These are phyloP conservation scores for Elaeis guineensis DNA, from an alignment of 176 grass and related monocot genomes.

Conservation along the genomic window DNA sequence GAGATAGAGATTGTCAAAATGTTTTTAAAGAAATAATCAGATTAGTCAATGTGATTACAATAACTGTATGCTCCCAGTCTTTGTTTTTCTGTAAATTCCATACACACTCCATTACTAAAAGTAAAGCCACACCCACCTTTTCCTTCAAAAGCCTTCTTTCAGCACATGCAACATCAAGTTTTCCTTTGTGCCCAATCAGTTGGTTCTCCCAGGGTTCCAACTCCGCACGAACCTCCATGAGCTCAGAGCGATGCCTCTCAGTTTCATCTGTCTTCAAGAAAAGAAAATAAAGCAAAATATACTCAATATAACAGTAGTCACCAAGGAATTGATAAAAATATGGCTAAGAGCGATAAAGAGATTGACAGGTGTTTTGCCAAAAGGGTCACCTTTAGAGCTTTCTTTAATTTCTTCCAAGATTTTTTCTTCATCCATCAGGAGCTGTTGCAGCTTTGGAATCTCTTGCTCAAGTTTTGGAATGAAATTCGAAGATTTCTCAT, in stretches of 20 bases:
- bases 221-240: conserved; percentile 63
- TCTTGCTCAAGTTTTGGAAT: conserved; percentile 75
- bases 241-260: conserved; percentile 62
- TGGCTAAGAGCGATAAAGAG: neutral
- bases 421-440: conserved; percentile 66
- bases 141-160: conserved; percentile 75
- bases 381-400: conserved; percentile 55
- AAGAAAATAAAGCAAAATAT: conserved; percentile 1
- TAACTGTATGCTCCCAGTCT: too few relatives aligned
- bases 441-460: conserved; percentile 67
- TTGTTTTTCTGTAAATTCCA: too few relatives aligned
- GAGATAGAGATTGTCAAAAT: too few relatives aligned
- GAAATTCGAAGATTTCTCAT: conserved; percentile 57
- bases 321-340: neutral
- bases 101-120: too few relatives aligned
- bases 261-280: conserved; percentile 51
- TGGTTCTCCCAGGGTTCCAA: conserved; percentile 96
- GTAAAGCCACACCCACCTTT: conserved; percentile 32
- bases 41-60: too few relatives aligned
- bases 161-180: conserved; percentile 69
- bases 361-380: neutral
- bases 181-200: conserved; percentile 93
- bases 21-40: too few relatives aligned
- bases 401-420: conserved; percentile 69
- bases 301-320: conserved; percentile 4